Conservation (phyloP, 148 eudicot species). For the Salicornia ramosissima region DNA sequence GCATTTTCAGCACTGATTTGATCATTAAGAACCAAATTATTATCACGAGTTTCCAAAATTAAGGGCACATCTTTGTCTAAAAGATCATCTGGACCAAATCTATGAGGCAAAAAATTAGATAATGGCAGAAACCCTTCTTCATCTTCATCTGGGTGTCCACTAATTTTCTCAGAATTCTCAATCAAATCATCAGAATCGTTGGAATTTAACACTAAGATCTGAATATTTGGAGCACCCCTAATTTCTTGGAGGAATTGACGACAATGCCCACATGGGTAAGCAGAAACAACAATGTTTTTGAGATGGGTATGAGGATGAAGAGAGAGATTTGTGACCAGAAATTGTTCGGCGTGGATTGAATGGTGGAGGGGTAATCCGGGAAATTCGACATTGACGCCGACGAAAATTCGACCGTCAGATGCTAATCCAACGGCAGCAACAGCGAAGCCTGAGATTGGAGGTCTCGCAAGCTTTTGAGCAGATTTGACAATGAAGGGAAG, state of each 20-base stretch:
- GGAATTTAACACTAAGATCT: constrained; percentile 36
- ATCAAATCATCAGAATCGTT: no score
- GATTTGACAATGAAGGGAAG: constrained; percentile 56
- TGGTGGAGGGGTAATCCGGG: constrained; percentile 72
- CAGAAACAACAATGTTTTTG: constrained; percentile 59
- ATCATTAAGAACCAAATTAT: constrained; percentile 22
- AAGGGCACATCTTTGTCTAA: constrained; percentile 51
- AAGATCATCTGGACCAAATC: constrained; percentile 73
- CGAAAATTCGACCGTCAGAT: constrained; percentile 73
- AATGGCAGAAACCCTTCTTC: constrained; percentile 36
- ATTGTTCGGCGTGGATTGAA: constrained; percentile 91
- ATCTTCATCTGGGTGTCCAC: not conserved
- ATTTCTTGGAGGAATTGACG: constrained; percentile 92
- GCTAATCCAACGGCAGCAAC: constrained; percentile 73
- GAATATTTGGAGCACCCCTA: constrained; percentile 46
- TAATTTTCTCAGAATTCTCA: no score
- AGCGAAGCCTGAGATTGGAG: constrained; percentile 58
- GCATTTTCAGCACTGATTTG: not conserved
- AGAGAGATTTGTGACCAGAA: constrained; percentile 56
- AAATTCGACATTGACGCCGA: constrained; percentile 86
- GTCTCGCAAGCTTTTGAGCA: constrained; percentile 50
- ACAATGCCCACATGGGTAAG: constrained; percentile 97
- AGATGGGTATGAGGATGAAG: constrained; percentile 39
- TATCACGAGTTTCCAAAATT: constrained; percentile 47
- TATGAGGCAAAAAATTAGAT: constrained; percentile 40